Evolutionary conservation across 306 rosid species (phyloP), one percentile per base, ranked within the genome.

Genomic region (Lupinus albus): DNA sequence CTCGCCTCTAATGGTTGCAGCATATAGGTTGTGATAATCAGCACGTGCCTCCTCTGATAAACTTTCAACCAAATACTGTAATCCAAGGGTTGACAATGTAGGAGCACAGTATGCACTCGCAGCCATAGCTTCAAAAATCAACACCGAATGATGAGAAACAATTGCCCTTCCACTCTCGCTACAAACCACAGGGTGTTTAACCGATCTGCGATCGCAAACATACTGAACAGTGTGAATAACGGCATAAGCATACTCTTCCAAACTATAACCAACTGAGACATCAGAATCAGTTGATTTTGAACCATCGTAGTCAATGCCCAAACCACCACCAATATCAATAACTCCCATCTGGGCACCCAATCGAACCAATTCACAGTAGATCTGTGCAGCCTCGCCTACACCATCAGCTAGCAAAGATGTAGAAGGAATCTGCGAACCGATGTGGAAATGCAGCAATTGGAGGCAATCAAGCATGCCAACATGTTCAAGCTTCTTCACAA

Each of bases 111-210:
- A 48, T 18, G 76, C 0, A 47, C 79, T 78, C 1, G 88, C 60
- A 1, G 89, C 89, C 30, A 85, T 72, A 1, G 95, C 89, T 61
- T 90, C 95, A 11, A 90, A 90, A 0, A 86, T 77, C 70, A 85
- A 54, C 18, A 90, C 74, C 0, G 95, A 90, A 57, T 90, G 96
- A 61, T 87, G 96, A 25, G 96, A 90, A 18, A 87, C 96, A 15
- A 85, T 82, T 13, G 95, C 92, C 61, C 95, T 68, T 9, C 95
- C 96, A 53, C 96, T 90, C 60, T 90, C 96, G 20, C 96, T 90
- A 74, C 93, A 86, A 55, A 90, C 66, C 28, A 90, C 68, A 5
- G 96, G 96, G 76, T 89, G 94, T 74, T 81, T 83, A 12, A 79
- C 76, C 1, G 77, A 63, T 70, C 71, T 75, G 12, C 88, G 78